Evolutionary conservation across 202 grass and related monocot genomes (phyloP), one percentile per base, ranked within the genome.

Genomic region (Hordeum pubiflorum): DNA sequence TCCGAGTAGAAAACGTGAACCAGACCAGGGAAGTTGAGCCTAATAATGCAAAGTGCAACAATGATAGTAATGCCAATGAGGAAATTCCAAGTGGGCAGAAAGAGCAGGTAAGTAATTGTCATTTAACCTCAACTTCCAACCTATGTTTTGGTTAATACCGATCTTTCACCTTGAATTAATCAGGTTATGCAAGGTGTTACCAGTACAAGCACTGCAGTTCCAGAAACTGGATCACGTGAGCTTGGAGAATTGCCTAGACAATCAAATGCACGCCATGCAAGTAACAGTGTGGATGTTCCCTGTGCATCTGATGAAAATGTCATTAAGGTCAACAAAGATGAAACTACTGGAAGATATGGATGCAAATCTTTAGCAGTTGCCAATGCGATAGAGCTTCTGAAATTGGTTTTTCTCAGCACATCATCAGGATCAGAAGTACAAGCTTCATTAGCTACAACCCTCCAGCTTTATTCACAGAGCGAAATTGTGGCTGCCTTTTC

Each of bases 401-500:
- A 98, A 61, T 72, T 98, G 81, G 85, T 91, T 76, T 92, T 94
- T 75, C 88, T 98, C 23, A 89, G 87, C 77, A 93, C 82, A 33
- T 81, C 94, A 86, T 89, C 85, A 73, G 87, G 80, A 44, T 69
- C 90, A 78, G 75, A 89, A 58, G 92, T 92, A 69, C 95, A 93
- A 78, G 77, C 84, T 73, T 98, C 92, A 73, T 78, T 98, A 43
- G 85, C 79, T 7, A 74, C 86, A 80, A 94, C 90, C 44, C 84
- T 98, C n/a, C 86, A 89, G 77, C 73, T 86, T 36, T 98, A 98
- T 71, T 88, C 92, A 9, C 88, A 98, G 79, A 87, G 77, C 26
- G 95, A 98, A 75, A 91, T 98, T 69, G 91, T 91, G 85, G 82
- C 88, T 66, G 95, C 95, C 61, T 94, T 91, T 87, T 91, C 84